These are phyloP conservation scores for Ophiostoma pallidulum DNA, from an alignment of 2,329 filamentous ascomycete genomes.

Conservation along the genomic window DNA sequence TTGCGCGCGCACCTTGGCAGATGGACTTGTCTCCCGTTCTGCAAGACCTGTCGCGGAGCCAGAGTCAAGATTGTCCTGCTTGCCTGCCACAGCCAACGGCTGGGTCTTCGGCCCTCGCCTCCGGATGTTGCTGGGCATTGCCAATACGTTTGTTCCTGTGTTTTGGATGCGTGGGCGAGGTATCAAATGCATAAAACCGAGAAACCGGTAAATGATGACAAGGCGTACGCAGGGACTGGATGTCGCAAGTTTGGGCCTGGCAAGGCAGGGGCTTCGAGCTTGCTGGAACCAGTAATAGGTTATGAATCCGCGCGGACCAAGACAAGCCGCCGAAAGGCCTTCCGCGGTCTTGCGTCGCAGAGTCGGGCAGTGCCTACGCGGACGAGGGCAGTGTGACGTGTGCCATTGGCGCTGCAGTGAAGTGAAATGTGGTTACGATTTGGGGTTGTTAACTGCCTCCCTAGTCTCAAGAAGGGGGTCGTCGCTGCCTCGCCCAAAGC, in stretches of 20 bases:
- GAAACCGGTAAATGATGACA: too few species aligned
- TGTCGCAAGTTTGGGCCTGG: too few species aligned
- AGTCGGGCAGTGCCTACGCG: neutral
- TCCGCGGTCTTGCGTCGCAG: too few species aligned
- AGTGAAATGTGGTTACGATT: too few species aligned
- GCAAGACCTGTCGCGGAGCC: neutral
- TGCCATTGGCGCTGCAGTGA: neutral
- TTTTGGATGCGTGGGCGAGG: neutral
- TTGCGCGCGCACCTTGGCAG: neutral
- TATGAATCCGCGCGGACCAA: too few species aligned
- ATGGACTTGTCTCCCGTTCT: neutral
- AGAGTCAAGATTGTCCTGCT: neutral
- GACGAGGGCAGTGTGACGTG: neutral
- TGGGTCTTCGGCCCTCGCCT: conserved; percentile 6
- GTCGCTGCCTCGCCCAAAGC: too few species aligned
- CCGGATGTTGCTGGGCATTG: conserved; percentile 7
- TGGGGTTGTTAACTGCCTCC: too few species aligned
- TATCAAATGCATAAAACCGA: neutral
- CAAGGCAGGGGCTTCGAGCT: too few species aligned
- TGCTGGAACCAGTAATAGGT: too few species aligned
- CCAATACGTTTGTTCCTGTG: neutral
- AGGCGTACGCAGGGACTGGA: too few species aligned
- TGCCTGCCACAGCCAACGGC: neutral
- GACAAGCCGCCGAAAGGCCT: too few species aligned
- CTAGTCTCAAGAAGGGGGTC: too few species aligned